A percentile compares a stretch with the other conserved stretches of the same genome.
Evolutionary conservation across 805 yeast genomes (phyloP).

Genomic region (Nakazawaea holstii): DNA sequence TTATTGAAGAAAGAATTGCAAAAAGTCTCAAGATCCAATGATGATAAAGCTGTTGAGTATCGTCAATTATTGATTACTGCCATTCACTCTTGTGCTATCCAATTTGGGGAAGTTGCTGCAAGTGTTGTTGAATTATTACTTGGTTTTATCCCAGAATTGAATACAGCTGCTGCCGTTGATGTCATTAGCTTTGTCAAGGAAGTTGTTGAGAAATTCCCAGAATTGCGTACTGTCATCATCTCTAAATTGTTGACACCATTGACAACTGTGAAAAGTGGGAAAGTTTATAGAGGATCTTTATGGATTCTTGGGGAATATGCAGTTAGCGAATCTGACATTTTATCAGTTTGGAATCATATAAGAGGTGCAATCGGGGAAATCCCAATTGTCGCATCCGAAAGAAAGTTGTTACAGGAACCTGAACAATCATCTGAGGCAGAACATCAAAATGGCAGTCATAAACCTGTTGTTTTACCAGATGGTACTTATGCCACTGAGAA

Average conservation of each 20-base stretch:
- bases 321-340: slow-evolving; percentile 62
- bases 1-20: slow-evolving; percentile 88
- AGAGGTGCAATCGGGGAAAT: slow-evolving; percentile 84
- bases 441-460: slow-evolving; percentile 28
- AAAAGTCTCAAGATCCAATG: slow-evolving; percentile 61
- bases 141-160: slow-evolving; percentile 81
- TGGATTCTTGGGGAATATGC: slow-evolving; percentile 97
- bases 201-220: slow-evolving; percentile 88
- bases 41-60: slow-evolving; percentile 80
- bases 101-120: slow-evolving; percentile 86
- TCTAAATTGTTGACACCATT: slow-evolving; percentile 57
- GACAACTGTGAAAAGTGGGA: slow-evolving; percentile 72
- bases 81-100: slow-evolving; percentile 83
- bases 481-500: slow-evolving; percentile 98
- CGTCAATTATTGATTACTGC: slow-evolving; percentile 84
- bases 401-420: slow-evolving; percentile 33
- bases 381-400: slow-evolving; percentile 78
- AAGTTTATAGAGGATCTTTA: slow-evolving; percentile 86
- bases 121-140: slow-evolving; percentile 83
- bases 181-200: slow-evolving; percentile 90
- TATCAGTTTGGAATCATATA: slow-evolving; percentile 81
- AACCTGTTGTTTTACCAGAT: slow-evolving; percentile 92
- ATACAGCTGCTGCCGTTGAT: slow-evolving; percentile 81
- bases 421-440: slow-evolving; percentile 29
- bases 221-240: slow-evolving; percentile 61